Percentiles rank a stretch among this genome's conserved stretches.
Evolutionary conservation across 352 stramenopile genomes (phyloP).

Genomic region (Phytophthora pisi): DNA sequence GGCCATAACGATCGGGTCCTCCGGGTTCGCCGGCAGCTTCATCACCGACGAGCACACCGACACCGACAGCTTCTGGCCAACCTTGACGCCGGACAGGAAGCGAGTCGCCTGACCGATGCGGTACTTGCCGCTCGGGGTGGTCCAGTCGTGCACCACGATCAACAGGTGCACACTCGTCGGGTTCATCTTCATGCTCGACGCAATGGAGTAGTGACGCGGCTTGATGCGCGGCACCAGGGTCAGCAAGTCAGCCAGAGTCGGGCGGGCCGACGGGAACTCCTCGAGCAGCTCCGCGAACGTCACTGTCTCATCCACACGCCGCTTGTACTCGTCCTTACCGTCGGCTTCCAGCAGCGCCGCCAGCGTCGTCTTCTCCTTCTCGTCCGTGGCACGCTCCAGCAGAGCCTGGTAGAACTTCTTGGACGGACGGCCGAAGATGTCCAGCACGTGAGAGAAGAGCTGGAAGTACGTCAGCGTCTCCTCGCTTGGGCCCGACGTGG

Average conservation of each 20-base stretch:
- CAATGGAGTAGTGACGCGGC: slow-evolving; percentile 91
- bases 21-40: slow-evolving; percentile 71
- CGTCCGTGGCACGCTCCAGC: slow-evolving; percentile 62
- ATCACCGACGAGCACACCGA: slow-evolving; percentile 80
- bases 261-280: slow-evolving; percentile 75
- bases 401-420: slow-evolving; percentile 89
- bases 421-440: slow-evolving; percentile 81
- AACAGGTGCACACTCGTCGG: slow-evolving; percentile 83
- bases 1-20: slow-evolving; percentile 85
- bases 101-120: slow-evolving; percentile 65
- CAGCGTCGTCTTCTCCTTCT: slow-evolving; percentile 72
- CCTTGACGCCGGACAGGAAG: slow-evolving; percentile 55
- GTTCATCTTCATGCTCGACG: slow-evolving; percentile 90
- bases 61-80: slow-evolving; percentile 66
- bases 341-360: slow-evolving; percentile 57
- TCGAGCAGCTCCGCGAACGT: slow-evolving; percentile 81
- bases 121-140: slow-evolving; percentile 73
- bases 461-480: slow-evolving; percentile 83
- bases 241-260: slow-evolving; percentile 67
- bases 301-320: slow-evolving; percentile 74
- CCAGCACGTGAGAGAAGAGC: slow-evolving; percentile 82
- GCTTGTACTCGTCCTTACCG: slow-evolving; percentile 87
- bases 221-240: slow-evolving; percentile 83
- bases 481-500: slow-evolving; percentile 36
- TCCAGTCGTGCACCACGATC: slow-evolving; percentile 89